A percentile compares a stretch with the other conserved stretches of the same genome.
phyloP scores from a whole-genome alignment of 495 filamentous ascomycete species.

The Penicillium canariense region DNA sequence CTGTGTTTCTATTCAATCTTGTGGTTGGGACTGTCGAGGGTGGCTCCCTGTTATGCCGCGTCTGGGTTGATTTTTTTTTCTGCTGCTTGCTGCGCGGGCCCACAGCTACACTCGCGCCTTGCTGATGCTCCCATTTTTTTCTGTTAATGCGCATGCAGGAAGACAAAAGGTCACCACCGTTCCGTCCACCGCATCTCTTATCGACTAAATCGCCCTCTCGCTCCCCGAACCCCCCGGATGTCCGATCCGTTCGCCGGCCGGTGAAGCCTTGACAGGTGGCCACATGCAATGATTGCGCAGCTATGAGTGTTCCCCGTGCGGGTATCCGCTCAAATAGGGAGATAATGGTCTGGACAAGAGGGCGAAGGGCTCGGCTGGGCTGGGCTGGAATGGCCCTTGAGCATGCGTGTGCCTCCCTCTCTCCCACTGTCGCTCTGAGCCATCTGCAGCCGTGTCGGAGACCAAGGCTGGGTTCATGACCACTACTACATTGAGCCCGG shows the following conservation, averaged over 20 bases:
- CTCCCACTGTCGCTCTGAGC: not conserved
- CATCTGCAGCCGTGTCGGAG: not conserved
- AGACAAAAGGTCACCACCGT: constrained; percentile 1
- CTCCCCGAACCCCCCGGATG: constrained; percentile 7
- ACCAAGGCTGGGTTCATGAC: not conserved
- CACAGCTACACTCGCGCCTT: constrained; percentile 10
- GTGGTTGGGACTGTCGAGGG: not conserved
- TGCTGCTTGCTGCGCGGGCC: constrained; percentile 8
- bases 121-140: constrained; percentile 16
- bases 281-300: not conserved
- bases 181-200: not conserved
- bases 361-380: not conserved
- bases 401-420: not conserved
- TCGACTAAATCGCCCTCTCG: constrained; percentile 5
- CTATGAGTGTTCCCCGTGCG: constrained; percentile 2
- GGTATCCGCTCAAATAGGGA: not conserved
- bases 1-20: constrained; percentile 18
- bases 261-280: constrained; percentile 12
- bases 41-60: not conserved
- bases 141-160: constrained; percentile 8
- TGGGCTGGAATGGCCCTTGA: not conserved
- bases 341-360: not conserved
- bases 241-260: constrained; percentile 2
- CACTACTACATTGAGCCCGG: not conserved
- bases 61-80: constrained; percentile 15